Percentiles rank a stretch among this genome's conserved stretches.
These are phyloP conservation scores for Coniochaeta sp. DNA, from an alignment of 2,329 filamentous ascomycete species.

Conservation along the genomic window DNA sequence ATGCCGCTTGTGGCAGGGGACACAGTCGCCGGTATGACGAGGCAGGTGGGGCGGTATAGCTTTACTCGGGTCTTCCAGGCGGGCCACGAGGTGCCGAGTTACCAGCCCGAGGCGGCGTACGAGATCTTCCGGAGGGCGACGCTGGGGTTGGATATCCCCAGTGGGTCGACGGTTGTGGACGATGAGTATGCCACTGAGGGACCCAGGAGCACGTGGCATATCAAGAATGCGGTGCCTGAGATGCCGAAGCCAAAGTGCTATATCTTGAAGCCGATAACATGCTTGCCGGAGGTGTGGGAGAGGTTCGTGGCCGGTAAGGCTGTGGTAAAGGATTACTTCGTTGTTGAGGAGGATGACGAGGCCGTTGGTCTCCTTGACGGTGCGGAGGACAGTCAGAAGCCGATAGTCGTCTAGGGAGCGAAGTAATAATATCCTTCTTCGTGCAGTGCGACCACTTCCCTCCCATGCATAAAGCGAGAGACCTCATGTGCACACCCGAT, in stretches of 20 bases:
- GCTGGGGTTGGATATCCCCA: conserved; percentile 9
- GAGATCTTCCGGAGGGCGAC: conserved; percentile 41
- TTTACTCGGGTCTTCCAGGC: conserved; percentile 53
- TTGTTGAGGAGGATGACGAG: conserved; percentile 2
- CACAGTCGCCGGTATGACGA: conserved; percentile 53
- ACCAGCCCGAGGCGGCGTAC: conserved; percentile 38
- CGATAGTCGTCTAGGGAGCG: not conserved
- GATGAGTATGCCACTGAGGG: conserved; percentile 9
- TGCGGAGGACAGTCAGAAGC: not conserved
- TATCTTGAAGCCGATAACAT: conserved; percentile 2
- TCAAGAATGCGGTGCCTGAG: conserved; percentile 2
- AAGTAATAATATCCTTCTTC: no score
- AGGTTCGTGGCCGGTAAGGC: not conserved
- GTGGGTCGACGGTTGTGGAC: conserved; percentile 7
- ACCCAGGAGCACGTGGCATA: conserved; percentile 8
- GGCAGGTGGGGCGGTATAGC: conserved; percentile 60
- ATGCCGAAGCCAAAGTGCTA: conserved; percentile 4
- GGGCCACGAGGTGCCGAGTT: conserved; percentile 48
- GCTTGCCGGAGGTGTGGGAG: conserved; percentile 3
- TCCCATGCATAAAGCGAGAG: no score
- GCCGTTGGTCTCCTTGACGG: not conserved
- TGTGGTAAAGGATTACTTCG: conserved; percentile 3
- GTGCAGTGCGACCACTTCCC: no score
- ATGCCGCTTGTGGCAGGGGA: conserved; percentile 46
- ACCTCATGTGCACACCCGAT: no score